Percentiles rank a stretch among this genome's conserved stretches.
Conservation (phyloP, 2,329 filamentous ascomycete species). For the Aspergillus floridensis region DNA sequence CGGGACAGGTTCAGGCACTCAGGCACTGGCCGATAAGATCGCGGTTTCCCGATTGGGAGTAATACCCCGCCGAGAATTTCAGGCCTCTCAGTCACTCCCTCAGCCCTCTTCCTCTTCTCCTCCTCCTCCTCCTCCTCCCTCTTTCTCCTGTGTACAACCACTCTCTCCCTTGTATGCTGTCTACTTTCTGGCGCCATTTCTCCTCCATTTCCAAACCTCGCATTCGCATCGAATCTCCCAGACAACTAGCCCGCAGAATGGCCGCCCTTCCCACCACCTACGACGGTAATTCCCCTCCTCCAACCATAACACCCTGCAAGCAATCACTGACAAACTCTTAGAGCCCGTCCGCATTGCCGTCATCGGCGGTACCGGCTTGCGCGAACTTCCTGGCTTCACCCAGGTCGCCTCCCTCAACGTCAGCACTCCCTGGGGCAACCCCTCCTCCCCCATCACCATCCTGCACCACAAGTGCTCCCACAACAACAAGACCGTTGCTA, state of each 20-base stretch:
- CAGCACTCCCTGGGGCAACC: slow-evolving; percentile 82
- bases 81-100: slow-evolving; percentile 7
- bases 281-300: slow-evolving; percentile 51
- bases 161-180: slow-evolving; percentile 6
- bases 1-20: neutral
- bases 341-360: slow-evolving; percentile 76
- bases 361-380: slow-evolving; percentile 89
- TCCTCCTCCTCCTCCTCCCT: slow-evolving; percentile 3
- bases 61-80: slow-evolving; percentile 24
- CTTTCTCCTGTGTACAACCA: slow-evolving; percentile 9
- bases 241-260: slow-evolving; percentile 45
- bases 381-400: slow-evolving; percentile 80
- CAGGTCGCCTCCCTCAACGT: slow-evolving; percentile 76
- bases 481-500: slow-evolving; percentile 56
- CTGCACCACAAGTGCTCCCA: slow-evolving; percentile 79
- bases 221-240: slow-evolving; percentile 32
- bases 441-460: slow-evolving; percentile 76
- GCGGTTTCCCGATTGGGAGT: slow-evolving; percentile 24
- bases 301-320: neutral
- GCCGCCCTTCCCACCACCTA: slow-evolving; percentile 57
- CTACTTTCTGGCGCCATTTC: slow-evolving; percentile 13
- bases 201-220: slow-evolving; percentile 26
- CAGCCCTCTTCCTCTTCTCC: neutral
- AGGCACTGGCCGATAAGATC: slow-evolving; percentile 8
- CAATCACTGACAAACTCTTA: slow-evolving; percentile 14